These are phyloP conservation scores for Breviolum minutum DNA, from an alignment of 73 alveolate genomes.

Conservation along the genomic window DNA sequence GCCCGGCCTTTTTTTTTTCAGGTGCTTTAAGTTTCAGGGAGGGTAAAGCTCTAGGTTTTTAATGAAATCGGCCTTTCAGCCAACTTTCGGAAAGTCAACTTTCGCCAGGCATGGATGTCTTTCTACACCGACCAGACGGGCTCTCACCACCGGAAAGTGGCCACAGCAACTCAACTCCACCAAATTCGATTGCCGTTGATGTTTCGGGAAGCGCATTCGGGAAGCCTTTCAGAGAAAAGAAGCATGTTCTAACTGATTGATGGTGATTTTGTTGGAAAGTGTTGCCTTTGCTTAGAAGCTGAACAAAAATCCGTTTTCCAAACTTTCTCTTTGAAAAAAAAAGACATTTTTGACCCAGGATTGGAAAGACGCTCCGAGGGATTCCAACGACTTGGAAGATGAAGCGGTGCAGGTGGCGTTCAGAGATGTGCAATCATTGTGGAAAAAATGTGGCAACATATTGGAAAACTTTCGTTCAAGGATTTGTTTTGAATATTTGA, in stretches of 20 bases:
- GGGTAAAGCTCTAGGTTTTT: no score
- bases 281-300: neutral
- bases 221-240: neutral
- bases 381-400: conserved; percentile 28
- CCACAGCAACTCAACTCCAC: neutral
- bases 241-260: neutral
- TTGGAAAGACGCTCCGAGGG: conserved; percentile 78
- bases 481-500: no score
- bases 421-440: no score
- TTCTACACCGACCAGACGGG: conserved; percentile 90
- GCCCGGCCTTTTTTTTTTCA: no score
- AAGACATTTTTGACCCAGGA: neutral
- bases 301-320: no score
- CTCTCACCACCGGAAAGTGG: conserved; percentile 62
- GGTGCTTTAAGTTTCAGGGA: no score
- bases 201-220: no score
- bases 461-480: no score
- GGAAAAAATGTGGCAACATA: no score
- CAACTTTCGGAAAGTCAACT: neutral
- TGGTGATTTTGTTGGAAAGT: no score
- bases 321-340: no score
- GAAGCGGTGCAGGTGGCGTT: conserved; percentile 42
- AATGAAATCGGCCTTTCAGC: neutral
- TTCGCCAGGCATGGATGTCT: conserved; percentile 76
- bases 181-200: neutral